Evolutionary conservation across 148 eudicot genomes (phyloP).

Genomic region (Drosera capensis): DNA sequence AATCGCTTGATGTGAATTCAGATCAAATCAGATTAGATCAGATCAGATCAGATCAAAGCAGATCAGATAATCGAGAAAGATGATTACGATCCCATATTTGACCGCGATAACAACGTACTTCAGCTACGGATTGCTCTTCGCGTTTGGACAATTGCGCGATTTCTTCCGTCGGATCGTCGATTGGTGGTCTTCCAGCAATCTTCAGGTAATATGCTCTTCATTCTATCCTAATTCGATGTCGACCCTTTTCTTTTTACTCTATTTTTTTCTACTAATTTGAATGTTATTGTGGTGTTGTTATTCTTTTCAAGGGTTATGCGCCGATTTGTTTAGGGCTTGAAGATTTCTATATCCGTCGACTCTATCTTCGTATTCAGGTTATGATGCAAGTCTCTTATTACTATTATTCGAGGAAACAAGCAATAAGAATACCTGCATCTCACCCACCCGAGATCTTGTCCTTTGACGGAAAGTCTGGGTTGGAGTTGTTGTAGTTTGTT

Average conservation of each 20-base stretch:
- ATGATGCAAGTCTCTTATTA: background rate
- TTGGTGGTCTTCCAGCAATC: conserved; percentile 62
- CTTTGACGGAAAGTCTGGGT: too few relatives aligned
- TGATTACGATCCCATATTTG: conserved; percentile 87
- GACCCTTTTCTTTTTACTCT: background rate
- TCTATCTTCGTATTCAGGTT: conserved; percentile 85
- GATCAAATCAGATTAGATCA: too few relatives aligned
- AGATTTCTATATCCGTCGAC: conserved; percentile 80
- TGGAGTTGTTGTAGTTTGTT: too few relatives aligned
- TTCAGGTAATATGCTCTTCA: conserved; percentile 41
- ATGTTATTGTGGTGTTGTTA: background rate
- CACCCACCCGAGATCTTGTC: background rate
- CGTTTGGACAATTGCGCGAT: conserved; percentile 79
- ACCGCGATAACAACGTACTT: conserved; percentile 83
- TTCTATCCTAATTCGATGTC: background rate
- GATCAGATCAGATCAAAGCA: too few relatives aligned
- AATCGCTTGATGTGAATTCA: too few relatives aligned
- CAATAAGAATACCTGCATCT: too few relatives aligned
- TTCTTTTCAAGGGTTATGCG: conserved; percentile 59
- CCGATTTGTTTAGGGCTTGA: conserved; percentile 90
- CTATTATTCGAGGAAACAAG: background rate
- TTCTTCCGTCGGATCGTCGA: conserved; percentile 54
- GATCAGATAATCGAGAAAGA: too few relatives aligned
- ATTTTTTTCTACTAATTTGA: conserved; percentile 1
- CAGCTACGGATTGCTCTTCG: conserved; percentile 78